Conservation (phyloP, 805 yeast genomes). For the Wickerhamomyces bovis region DNA sequence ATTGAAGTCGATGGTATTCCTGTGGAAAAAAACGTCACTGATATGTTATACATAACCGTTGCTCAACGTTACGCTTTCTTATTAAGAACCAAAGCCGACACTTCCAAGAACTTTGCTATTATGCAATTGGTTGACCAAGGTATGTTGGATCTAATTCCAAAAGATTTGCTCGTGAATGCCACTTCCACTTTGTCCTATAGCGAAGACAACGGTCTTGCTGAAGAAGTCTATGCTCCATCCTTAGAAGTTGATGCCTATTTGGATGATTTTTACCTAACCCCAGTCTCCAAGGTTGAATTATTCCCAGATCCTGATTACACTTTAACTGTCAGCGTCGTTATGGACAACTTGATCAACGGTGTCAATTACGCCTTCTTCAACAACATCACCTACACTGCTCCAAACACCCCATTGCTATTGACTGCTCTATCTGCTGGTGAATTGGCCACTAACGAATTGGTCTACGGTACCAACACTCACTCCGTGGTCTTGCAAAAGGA, state of each 20-base stretch:
- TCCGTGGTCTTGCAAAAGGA: slow-evolving; percentile 18
- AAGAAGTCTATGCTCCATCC: slow-evolving; percentile 38
- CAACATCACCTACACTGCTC: slow-evolving; percentile 68
- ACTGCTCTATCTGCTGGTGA: slow-evolving; percentile 74
- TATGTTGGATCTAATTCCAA: slow-evolving; percentile 76
- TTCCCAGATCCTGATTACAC: slow-evolving; percentile 63
- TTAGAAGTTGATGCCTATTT: slow-evolving; percentile 42
- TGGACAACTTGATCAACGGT: slow-evolving; percentile 86
- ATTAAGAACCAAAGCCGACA: slow-evolving; percentile 60
- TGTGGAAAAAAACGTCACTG: slow-evolving; percentile 69
- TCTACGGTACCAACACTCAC: slow-evolving; percentile 54
- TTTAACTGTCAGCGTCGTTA: slow-evolving; percentile 64
- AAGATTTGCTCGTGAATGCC: slow-evolving; percentile 57
- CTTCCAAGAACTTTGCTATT: slow-evolving; percentile 70
- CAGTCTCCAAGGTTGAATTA: slow-evolving; percentile 49
- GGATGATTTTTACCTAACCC: slow-evolving; percentile 77
- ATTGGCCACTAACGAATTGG: slow-evolving; percentile 40
- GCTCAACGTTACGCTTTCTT: slow-evolving; percentile 90
- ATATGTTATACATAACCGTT: slow-evolving; percentile 69
- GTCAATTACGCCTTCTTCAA: slow-evolving; percentile 95
- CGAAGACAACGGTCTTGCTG: slow-evolving; percentile 34
- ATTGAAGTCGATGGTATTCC: slow-evolving; percentile 90
- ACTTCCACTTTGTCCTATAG: slow-evolving; percentile 70
- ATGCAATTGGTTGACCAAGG: slow-evolving; percentile 74
- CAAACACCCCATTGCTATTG: slow-evolving; percentile 81